A percentile compares a stretch with the other conserved stretches of the same genome.
Evolutionary conservation across 2,329 filamentous ascomycete genomes (phyloP).

Genomic region (Cryphonectria naterciae): DNA sequence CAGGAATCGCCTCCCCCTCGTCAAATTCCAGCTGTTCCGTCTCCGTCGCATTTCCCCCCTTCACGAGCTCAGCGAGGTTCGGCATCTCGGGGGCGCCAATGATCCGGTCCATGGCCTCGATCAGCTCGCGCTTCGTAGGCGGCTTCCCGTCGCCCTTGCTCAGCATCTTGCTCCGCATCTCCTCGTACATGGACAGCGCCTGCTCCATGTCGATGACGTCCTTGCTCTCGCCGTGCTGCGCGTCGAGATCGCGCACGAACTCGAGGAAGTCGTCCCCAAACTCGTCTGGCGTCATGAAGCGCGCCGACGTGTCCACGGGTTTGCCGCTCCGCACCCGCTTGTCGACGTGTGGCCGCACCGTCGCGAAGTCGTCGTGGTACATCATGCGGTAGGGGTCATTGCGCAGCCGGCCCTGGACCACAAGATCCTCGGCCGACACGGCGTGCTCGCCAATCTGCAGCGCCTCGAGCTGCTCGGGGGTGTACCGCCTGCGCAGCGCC

Average conservation of each 20-base stretch:
- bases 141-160: conserved; percentile 38
- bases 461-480: conserved; percentile 77
- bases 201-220: conserved; percentile 41
- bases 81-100: conserved; percentile 31
- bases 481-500: conserved; percentile 69
- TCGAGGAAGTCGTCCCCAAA: conserved; percentile 61
- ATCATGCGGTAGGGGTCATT: conserved; percentile 72
- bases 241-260: conserved; percentile 50
- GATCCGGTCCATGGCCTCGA: conserved; percentile 31
- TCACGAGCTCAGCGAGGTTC: conserved; percentile 19
- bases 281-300: conserved; percentile 66
- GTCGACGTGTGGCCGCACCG: conserved; percentile 78
- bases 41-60: conserved; percentile 31
- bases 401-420: conserved; percentile 72
- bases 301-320: conserved; percentile 59
- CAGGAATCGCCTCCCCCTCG: conserved; percentile 31
- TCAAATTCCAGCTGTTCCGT: conserved; percentile 32
- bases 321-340: conserved; percentile 57
- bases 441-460: conserved; percentile 80
- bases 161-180: conserved; percentile 44
- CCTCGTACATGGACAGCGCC: conserved; percentile 54
- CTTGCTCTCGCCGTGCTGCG: conserved; percentile 32
- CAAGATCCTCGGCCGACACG: conserved; percentile 74
- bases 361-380: conserved; percentile 83
- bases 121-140: conserved; percentile 34